Evolutionary conservation across 495 filamentous ascomycete genomes (phyloP).

Genomic region (Hypoxylon rickii): DNA sequence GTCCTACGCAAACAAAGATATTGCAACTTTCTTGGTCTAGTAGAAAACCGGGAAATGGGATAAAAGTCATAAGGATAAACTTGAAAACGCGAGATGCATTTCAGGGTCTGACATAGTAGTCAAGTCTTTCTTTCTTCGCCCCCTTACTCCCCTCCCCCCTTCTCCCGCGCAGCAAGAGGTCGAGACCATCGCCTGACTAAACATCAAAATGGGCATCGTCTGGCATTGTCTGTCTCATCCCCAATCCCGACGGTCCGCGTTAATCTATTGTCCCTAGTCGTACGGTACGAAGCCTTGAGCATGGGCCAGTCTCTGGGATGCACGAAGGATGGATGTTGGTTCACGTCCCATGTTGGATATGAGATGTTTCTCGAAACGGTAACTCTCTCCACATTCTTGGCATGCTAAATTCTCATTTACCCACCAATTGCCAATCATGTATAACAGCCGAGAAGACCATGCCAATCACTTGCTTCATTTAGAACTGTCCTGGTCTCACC

Average conservation of each 20-base stretch:
- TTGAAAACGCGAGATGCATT: slow-evolving; percentile 9
- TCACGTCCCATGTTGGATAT: slow-evolving; percentile 10
- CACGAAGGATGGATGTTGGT: slow-evolving; percentile 4
- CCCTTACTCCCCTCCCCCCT: neutral
- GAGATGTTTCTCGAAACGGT: slow-evolving; percentile 28
- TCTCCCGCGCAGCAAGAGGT: slow-evolving; percentile 6
- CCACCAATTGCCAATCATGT: slow-evolving; percentile 26
- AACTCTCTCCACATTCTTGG: slow-evolving; percentile 32
- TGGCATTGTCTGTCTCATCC: slow-evolving; percentile 5
- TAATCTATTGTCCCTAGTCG: slow-evolving; percentile 30
- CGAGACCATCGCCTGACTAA: slow-evolving; percentile 16
- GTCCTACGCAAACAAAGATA: slow-evolving; percentile 18
- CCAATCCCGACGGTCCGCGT: slow-evolving; percentile 24
- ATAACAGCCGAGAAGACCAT: slow-evolving; percentile 29
- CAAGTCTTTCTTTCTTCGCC: neutral
- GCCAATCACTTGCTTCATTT: slow-evolving; percentile 20
- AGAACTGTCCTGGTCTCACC: slow-evolving; percentile 20
- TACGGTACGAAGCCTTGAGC: slow-evolving; percentile 30
- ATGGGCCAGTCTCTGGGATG: slow-evolving; percentile 4
- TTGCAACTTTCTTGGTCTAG: slow-evolving; percentile 18
- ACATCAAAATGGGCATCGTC: slow-evolving; percentile 8
- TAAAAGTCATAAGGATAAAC: slow-evolving; percentile 33
- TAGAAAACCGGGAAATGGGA: slow-evolving; percentile 21
- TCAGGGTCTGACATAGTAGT: slow-evolving; percentile 9
- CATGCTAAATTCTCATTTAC: slow-evolving; percentile 24